Evolutionary conservation across 2,329 filamentous ascomycete genomes (phyloP).

Genomic region (Geoglossum cookeanum): DNA sequence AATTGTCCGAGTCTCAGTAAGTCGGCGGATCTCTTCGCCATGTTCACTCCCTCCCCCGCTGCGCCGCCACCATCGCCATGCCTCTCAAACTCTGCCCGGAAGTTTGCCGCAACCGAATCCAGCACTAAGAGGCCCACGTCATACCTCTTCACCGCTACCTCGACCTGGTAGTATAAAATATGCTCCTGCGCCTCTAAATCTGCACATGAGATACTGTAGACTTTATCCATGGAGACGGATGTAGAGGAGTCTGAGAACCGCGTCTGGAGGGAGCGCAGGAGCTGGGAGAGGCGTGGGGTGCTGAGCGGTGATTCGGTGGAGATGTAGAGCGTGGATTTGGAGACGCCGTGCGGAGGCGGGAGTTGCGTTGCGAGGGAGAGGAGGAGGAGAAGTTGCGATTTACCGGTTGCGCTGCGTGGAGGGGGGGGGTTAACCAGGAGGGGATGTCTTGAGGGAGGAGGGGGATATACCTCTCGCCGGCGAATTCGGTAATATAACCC

Average conservation of each 20-base stretch:
- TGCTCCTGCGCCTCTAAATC: slow-evolving; percentile 93
- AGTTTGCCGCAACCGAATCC: slow-evolving; percentile 90
- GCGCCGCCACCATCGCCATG: slow-evolving; percentile 12
- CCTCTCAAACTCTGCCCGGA: slow-evolving; percentile 71
- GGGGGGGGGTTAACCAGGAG: background rate
- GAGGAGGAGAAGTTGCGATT: slow-evolving; percentile 81
- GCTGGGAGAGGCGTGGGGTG: slow-evolving; percentile 62
- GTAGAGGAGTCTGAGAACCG: slow-evolving; percentile 16
- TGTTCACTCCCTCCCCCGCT: slow-evolving; percentile 26
- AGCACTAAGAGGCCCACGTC: slow-evolving; percentile 66
- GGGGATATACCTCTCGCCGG: slow-evolving; percentile 55
- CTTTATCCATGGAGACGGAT: slow-evolving; percentile 48
- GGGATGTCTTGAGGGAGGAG: background rate
- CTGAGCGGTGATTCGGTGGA: slow-evolving; percentile 78
- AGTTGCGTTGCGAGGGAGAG: slow-evolving; percentile 75
- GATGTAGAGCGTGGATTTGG: slow-evolving; percentile 60
- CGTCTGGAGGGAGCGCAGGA: slow-evolving; percentile 51
- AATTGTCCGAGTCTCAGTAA: slow-evolving; percentile 58
- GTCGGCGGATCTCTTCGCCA: slow-evolving; percentile 60
- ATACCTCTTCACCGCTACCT: slow-evolving; percentile 59
- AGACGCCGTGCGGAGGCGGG: slow-evolving; percentile 49
- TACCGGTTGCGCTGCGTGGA: slow-evolving; percentile 64
- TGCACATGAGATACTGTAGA: slow-evolving; percentile 65
- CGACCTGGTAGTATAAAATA: slow-evolving; percentile 81
- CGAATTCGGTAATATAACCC: slow-evolving; percentile 71